These are phyloP conservation scores for Blastomyces emzantsi DNA, from an alignment of 2,329 filamentous ascomycete genomes.

Conservation along the genomic window DNA sequence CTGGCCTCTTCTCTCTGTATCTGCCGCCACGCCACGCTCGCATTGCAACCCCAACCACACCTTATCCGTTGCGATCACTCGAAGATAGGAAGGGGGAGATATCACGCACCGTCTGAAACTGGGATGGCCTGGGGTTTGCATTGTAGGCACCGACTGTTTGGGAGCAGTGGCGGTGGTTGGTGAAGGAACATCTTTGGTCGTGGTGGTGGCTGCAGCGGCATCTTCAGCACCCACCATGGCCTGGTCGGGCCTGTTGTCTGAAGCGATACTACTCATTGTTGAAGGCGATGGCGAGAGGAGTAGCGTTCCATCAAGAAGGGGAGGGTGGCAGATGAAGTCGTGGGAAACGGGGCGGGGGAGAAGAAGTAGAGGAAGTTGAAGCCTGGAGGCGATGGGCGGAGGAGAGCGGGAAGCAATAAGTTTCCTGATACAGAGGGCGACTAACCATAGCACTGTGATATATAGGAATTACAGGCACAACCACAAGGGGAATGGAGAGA, in stretches of 20 bases:
- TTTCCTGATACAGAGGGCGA: neutral
- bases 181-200: constrained; percentile 25
- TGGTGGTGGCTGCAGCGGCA: constrained; percentile 19
- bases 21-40: neutral
- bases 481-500: neutral
- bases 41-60: neutral
- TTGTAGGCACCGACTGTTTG: constrained; percentile 7
- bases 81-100: constrained; percentile 8
- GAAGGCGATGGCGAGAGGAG: neutral
- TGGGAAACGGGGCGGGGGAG: constrained; percentile 1
- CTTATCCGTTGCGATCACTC: neutral
- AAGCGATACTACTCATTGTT: constrained; percentile 13
- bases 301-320: constrained; percentile 1
- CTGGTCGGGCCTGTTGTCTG: constrained; percentile 6
- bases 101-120: constrained; percentile 51
- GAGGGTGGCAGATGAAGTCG: constrained; percentile 9
- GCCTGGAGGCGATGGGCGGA: neutral
- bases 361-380: neutral
- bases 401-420: neutral
- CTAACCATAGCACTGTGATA: neutral
- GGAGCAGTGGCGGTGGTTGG: constrained; percentile 3
- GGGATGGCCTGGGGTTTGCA: constrained; percentile 37
- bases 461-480: neutral
- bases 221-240: constrained; percentile 9
- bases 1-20: neutral